These are phyloP conservation scores for Taphrina flavorubra DNA, from an alignment of 1,139 yeast genomes.

Conservation along the genomic window DNA sequence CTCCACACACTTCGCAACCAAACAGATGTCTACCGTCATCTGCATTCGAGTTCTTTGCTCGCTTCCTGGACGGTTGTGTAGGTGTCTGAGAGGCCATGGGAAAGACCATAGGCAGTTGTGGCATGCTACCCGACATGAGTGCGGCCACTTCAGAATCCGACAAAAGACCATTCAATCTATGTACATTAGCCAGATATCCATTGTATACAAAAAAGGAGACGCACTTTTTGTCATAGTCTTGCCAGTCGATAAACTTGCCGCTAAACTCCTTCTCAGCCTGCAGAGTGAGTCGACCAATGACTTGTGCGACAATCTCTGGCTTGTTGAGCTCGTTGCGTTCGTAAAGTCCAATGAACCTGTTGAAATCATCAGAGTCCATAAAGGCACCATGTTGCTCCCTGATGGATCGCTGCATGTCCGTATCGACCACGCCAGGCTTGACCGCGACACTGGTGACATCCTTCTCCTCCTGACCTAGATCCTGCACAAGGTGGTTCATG, in stretches of 20 bases:
- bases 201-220: not conserved
- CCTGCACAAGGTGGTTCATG: conserved; percentile 70
- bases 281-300: conserved; percentile 24
- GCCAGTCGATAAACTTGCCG: conserved; percentile 38
- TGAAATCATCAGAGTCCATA: conserved; percentile 31
- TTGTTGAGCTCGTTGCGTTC: conserved; percentile 24
- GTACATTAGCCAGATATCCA: not conserved
- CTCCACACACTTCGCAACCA: conserved; percentile 36
- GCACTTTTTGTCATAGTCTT: conserved; percentile 27
- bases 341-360: conserved; percentile 27
- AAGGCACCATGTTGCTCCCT: conserved; percentile 56
- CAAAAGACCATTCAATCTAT: conserved; percentile 19
- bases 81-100: not conserved
- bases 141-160: conserved; percentile 28
- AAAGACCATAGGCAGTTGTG: conserved; percentile 31
- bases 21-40: conserved; percentile 36
- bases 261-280: conserved; percentile 30
- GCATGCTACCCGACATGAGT: conserved; percentile 30
- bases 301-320: conserved; percentile 34
- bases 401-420: conserved; percentile 80
- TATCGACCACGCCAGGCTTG: conserved; percentile 94
- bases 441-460: conserved; percentile 67
- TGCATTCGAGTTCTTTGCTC: conserved; percentile 32
- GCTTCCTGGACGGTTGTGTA: conserved; percentile 19
- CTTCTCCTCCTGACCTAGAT: conserved; percentile 71